phyloP scores from a whole-genome alignment of 805 yeast species.

The Ascoidea asiatica region DNA sequence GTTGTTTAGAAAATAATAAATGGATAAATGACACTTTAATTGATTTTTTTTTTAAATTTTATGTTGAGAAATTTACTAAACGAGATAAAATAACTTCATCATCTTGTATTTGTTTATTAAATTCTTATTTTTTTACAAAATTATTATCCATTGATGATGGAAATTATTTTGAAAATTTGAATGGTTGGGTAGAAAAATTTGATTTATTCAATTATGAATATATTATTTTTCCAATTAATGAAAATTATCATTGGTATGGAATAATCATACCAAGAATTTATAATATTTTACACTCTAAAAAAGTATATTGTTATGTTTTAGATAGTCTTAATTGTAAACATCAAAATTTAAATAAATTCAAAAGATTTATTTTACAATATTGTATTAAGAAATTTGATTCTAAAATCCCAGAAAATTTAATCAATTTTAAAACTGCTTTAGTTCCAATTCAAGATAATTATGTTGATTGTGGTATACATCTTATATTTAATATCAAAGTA shows the following conservation, averaged over 20 bases:
- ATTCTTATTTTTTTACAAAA: slow-evolving; percentile 73
- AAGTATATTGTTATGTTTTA: slow-evolving; percentile 40
- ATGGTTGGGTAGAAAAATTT: slow-evolving; percentile 65
- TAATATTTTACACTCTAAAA: slow-evolving; percentile 11
- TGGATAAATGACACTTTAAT: slow-evolving; percentile 87
- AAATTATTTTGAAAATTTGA: slow-evolving; percentile 45
- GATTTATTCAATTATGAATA: slow-evolving; percentile 46
- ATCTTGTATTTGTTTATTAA: slow-evolving; percentile 47
- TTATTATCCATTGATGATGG: slow-evolving; percentile 25
- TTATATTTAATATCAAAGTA: slow-evolving; percentile 55
- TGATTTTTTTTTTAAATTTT: slow-evolving; percentile 51
- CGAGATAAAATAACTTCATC: slow-evolving; percentile 16
- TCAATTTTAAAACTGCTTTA: slow-evolving; percentile 33
- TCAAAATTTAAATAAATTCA: slow-evolving; percentile 31
- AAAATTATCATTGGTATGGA: slow-evolving; percentile 78
- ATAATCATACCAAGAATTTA: slow-evolving; percentile 52
- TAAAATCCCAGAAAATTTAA: slow-evolving; percentile 28
- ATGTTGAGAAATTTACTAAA: slow-evolving; percentile 5
- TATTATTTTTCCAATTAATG: slow-evolving; percentile 72
- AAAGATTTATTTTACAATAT: slow-evolving; percentile 47
- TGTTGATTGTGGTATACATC: slow-evolving; percentile 92
- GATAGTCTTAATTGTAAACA: slow-evolving; percentile 67
- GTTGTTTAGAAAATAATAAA: slow-evolving; percentile 62
- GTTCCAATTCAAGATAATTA: slow-evolving; percentile 81
- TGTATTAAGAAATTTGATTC: slow-evolving; percentile 57